Evolutionary conservation across 2,329 filamentous ascomycete species (phyloP).

Genomic region (Fusarium sterilihyphosum): DNA sequence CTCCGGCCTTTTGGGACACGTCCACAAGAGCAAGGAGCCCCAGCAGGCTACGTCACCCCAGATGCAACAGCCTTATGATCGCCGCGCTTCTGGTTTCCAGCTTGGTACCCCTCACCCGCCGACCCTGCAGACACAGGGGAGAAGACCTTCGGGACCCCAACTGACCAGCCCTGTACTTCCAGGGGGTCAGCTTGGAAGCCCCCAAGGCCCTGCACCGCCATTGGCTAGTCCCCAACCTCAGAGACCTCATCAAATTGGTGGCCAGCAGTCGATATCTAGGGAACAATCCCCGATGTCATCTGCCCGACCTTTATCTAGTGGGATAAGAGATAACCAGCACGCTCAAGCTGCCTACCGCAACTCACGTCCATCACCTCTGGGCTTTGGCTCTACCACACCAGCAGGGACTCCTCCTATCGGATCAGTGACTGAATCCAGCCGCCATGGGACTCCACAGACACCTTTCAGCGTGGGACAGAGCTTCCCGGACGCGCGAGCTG

Average conservation of each 20-base stretch:
- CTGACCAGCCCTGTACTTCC: constrained; percentile 17
- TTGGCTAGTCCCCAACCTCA: constrained; percentile 35
- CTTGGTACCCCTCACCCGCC: constrained; percentile 1
- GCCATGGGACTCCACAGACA: constrained; percentile 25
- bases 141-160: constrained; percentile 15
- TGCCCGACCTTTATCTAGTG: constrained; percentile 22
- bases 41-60: constrained; percentile 10
- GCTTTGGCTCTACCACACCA: constrained; percentile 31
- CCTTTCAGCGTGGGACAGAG: constrained; percentile 18
- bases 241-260: constrained; percentile 20
- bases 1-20: constrained; percentile 44
- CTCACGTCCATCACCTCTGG: constrained; percentile 28
- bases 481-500: constrained; percentile 10
- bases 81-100: constrained; percentile 9
- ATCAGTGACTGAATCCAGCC: constrained; percentile 1
- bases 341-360: constrained; percentile 21
- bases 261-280: constrained; percentile 21
- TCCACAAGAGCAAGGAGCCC: constrained; percentile 32
- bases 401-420: constrained; percentile 24
- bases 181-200: not conserved
- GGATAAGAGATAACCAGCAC: constrained; percentile 10
- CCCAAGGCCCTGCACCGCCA: constrained; percentile 1
- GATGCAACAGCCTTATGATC: constrained; percentile 24
- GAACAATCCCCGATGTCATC: constrained; percentile 28
- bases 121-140: constrained; percentile 4